phyloP scores from a whole-genome alignment of 495 filamentous ascomycete species.

The Penicillium mononematosum region DNA sequence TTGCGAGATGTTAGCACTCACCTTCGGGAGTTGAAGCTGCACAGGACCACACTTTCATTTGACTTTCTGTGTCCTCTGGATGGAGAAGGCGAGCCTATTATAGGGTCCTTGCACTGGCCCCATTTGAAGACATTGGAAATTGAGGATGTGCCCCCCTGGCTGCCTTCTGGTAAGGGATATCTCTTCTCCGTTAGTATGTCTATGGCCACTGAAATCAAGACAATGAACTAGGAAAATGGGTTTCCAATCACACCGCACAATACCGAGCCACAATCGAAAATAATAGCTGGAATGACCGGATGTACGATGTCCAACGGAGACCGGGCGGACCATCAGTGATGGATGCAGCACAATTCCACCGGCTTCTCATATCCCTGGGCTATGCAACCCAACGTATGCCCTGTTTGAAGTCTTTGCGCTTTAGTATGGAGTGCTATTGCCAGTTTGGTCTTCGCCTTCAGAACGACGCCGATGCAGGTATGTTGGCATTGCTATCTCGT shows the following conservation, averaged over 20 bases:
- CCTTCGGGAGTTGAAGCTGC: not conserved
- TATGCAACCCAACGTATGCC: slow-evolving; percentile 1
- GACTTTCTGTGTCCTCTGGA: not conserved
- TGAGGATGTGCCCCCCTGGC: not conserved
- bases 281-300: not conserved
- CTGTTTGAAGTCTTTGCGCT: not conserved
- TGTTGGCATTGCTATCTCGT: too few relatives aligned
- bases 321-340: not conserved
- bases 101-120: not conserved
- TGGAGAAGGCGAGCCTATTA: not conserved
- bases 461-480: too few relatives aligned
- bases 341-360: not conserved
- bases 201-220: not conserved
- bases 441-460: not conserved
- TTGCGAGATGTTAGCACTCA: not conserved
- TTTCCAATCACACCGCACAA: not conserved
- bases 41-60: not conserved
- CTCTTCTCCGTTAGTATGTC: not conserved
- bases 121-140: not conserved
- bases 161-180: slow-evolving; percentile 1
- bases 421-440: not conserved
- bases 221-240: not conserved
- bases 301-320: not conserved
- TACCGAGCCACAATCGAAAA: not conserved
- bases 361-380: not conserved